Conservation (phyloP, 208 protist species). For the Naegleria lovaniensis region DNA sequence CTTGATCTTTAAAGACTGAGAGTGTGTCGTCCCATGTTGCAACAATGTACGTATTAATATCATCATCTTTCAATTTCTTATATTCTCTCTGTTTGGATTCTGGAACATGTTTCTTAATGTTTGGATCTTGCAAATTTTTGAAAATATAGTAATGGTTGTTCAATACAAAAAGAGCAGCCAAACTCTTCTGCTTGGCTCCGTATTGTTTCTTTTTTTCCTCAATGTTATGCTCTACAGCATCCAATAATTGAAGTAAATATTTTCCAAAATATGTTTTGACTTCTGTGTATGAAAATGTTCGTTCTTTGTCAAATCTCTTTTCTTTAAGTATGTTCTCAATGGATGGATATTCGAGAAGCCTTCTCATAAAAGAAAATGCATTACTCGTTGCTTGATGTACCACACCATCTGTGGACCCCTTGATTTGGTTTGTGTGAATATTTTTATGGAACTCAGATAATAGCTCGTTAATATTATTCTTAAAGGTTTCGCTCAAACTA, state of each 20-base stretch:
- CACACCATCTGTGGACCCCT: neutral
- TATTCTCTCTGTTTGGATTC: neutral
- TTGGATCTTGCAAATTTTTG: neutral
- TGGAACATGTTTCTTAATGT: constrained; percentile 1
- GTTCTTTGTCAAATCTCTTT: neutral
- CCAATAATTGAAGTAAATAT: neutral
- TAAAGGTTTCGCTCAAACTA: neutral
- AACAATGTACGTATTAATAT: neutral
- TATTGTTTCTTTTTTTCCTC: neutral
- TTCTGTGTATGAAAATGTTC: neutral
- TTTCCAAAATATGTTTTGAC: neutral
- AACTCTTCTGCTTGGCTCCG: neutral
- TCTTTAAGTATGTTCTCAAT: neutral
- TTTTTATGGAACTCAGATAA: neutral
- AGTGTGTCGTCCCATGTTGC: neutral
- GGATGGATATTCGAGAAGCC: neutral
- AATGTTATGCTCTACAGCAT: neutral
- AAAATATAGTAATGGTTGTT: constrained; percentile 10
- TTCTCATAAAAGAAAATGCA: neutral
- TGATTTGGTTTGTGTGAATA: neutral
- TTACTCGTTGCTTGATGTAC: constrained; percentile 3
- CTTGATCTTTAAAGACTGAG: neutral
- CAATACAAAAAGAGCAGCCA: neutral
- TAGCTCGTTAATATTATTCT: constrained; percentile 13
- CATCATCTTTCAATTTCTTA: neutral